phyloP scores from a whole-genome alignment of 176 grass and related monocot genomes.

The Triticum timopheevii region DNA sequence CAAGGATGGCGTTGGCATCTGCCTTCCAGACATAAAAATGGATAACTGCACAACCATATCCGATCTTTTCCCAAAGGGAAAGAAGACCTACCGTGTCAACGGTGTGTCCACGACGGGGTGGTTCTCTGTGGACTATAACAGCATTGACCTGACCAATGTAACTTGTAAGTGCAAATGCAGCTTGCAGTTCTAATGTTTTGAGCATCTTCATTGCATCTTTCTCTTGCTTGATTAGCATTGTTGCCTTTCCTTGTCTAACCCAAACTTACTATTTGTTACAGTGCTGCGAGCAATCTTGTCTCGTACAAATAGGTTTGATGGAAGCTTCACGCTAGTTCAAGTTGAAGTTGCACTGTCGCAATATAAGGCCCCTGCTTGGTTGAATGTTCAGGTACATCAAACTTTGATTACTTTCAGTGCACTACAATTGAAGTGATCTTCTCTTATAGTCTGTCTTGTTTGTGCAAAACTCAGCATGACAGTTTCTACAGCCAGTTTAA shows the following conservation, averaged over 20 bases:
- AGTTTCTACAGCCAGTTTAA: constrained; percentile 72
- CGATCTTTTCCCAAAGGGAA: constrained; percentile 17
- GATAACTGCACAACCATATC: constrained; percentile 59
- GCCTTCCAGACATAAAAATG: constrained; percentile 60
- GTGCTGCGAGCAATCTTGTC: constrained; percentile 54
- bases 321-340: neutral
- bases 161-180: constrained; percentile 41
- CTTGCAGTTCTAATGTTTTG: neutral
- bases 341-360: constrained; percentile 25
- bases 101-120: constrained; percentile 54
- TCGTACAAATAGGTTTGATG: constrained; percentile 29
- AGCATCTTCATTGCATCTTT: neutral
- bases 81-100: constrained; percentile 60
- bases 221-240: constrained; percentile 1
- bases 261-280: constrained; percentile 36
- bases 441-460: neutral
- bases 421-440: constrained; percentile 10
- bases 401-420: constrained; percentile 2
- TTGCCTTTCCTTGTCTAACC: constrained; percentile 8
- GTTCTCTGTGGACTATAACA: constrained; percentile 63
- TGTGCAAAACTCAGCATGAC: constrained; percentile 53
- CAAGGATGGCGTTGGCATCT: constrained; percentile 63
- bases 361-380: constrained; percentile 48
- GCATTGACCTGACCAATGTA: constrained; percentile 23
- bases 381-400: constrained; percentile 82